Conservation (phyloP, 2,329 filamentous ascomycete genomes). For the Mariannaea sp. region DNA sequence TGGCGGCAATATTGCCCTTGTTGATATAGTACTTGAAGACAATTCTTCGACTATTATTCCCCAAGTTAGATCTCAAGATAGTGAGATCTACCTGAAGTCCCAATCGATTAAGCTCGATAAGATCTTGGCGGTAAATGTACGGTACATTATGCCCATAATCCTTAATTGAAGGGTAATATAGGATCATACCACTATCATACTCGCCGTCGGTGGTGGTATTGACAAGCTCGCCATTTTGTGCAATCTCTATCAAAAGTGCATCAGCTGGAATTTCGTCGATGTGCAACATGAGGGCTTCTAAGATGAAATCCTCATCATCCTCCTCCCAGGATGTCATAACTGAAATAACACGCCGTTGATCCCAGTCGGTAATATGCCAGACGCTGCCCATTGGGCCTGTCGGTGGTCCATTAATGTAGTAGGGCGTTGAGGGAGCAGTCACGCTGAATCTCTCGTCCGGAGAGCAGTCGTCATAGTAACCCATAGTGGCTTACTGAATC, state of each 20-base stretch:
- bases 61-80: neutral
- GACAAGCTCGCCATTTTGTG: neutral
- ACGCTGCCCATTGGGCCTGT: neutral
- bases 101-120: neutral
- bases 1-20: slow-evolving; percentile 16
- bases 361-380: neutral
- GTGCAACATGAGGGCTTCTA: neutral
- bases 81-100: neutral
- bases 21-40: slow-evolving; percentile 45
- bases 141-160: neutral
- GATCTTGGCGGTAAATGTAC: neutral
- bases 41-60: neutral
- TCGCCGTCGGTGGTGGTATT: neutral
- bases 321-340: neutral
- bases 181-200: neutral
- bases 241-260: neutral
- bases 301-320: neutral
- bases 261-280: neutral
- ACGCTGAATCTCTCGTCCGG: neutral
- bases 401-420: neutral
- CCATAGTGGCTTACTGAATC: neutral
- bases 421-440: neutral
- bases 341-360: neutral
- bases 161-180: neutral
- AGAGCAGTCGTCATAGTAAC: neutral